phyloP scores from a whole-genome alignment of 768 basidiomycete genomes.

The Paxillus rubicundulus region DNA sequence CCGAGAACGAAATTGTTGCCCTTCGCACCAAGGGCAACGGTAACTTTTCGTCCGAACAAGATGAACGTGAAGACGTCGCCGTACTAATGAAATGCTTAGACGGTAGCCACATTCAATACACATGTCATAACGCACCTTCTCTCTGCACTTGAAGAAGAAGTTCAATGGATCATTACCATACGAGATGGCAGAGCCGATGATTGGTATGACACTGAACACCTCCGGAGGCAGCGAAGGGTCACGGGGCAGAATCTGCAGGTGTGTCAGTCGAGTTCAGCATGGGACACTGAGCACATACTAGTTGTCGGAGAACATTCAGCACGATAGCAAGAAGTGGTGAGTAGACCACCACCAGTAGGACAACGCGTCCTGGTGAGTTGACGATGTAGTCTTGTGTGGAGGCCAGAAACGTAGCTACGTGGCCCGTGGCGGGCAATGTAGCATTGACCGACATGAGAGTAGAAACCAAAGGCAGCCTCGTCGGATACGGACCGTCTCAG shows the following conservation, averaged over 20 bases:
- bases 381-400: constrained; percentile 17
- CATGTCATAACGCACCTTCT: constrained; percentile 57
- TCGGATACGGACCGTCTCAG: no score
- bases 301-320: constrained; percentile 75
- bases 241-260: constrained; percentile 58
- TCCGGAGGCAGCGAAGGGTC: constrained; percentile 77
- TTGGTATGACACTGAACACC: constrained; percentile 91
- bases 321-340: constrained; percentile 65
- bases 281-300: constrained; percentile 46
- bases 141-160: constrained; percentile 77
- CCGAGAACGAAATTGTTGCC: constrained; percentile 95
- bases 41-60: constrained; percentile 84
- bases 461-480: neutral
- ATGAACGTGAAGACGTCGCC: constrained; percentile 98
- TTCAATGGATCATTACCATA: constrained; percentile 93
- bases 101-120: neutral
- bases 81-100: constrained; percentile 50
- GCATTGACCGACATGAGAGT: constrained; percentile 26
- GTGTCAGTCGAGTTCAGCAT: neutral
- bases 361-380: constrained; percentile 25
- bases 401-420: constrained; percentile 19
- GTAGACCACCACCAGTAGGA: constrained; percentile 52
- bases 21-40: constrained; percentile 85
- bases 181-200: constrained; percentile 81
- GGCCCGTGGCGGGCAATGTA: constrained; percentile 24